Conservation (phyloP, 2,329 filamentous ascomycete genomes). For the Pleurostoma richardsiae region DNA sequence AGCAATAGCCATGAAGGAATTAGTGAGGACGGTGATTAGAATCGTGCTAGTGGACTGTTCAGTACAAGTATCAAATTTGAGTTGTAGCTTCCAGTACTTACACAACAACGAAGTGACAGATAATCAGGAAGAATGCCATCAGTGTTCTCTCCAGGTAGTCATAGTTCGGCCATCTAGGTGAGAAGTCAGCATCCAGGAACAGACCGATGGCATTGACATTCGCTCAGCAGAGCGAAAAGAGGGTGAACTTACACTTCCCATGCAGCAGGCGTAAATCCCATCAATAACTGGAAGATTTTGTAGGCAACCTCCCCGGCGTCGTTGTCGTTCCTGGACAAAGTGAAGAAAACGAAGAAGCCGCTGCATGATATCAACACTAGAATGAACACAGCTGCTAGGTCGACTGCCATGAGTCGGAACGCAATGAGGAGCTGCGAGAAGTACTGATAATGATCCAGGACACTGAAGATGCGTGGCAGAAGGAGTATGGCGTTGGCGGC, state of each 20-base stretch:
- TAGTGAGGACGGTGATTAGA: slow-evolving; percentile 90
- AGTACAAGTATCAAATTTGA: slow-evolving; percentile 2
- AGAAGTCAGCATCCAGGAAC: not conserved
- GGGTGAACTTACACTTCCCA: slow-evolving; percentile 68
- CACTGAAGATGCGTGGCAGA: slow-evolving; percentile 85
- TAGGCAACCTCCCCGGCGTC: slow-evolving; percentile 75
- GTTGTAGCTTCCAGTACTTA: slow-evolving; percentile 26
- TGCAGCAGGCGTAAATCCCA: slow-evolving; percentile 93
- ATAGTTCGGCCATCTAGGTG: slow-evolving; percentile 61
- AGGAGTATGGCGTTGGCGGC: slow-evolving; percentile 86
- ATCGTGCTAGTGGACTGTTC: slow-evolving; percentile 56
- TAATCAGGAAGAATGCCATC: slow-evolving; percentile 79
- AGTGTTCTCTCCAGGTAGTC: slow-evolving; percentile 73
- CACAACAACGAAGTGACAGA: slow-evolving; percentile 92
- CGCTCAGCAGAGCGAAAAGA: too few relatives aligned
- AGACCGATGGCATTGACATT: not conserved
- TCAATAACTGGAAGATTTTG: slow-evolving; percentile 86
- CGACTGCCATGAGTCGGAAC: slow-evolving; percentile 89
- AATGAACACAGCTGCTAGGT: slow-evolving; percentile 78
- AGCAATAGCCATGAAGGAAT: slow-evolving; percentile 92
- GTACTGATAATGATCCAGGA: slow-evolving; percentile 92
- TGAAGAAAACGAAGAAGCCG: slow-evolving; percentile 94
- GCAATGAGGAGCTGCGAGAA: slow-evolving; percentile 93
- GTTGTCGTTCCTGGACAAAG: slow-evolving; percentile 68
- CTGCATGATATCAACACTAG: slow-evolving; percentile 85